These are phyloP conservation scores for Cercophora sp. DNA, from an alignment of 495 filamentous ascomycete genomes.

Conservation along the genomic window DNA sequence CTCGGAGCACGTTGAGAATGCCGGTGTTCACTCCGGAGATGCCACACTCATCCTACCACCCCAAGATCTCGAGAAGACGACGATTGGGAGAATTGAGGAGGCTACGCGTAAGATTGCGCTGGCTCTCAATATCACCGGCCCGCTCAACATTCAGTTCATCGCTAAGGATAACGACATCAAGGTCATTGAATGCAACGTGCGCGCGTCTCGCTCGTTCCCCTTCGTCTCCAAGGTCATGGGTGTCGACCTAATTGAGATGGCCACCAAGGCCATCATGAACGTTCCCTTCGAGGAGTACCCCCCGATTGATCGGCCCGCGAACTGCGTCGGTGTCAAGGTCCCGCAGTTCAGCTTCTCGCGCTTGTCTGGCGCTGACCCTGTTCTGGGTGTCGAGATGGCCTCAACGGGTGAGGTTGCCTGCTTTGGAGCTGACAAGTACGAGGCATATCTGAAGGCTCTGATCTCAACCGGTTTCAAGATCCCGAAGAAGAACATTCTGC, in stretches of 20 bases:
- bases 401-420: conserved; percentile 97
- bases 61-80: conserved; percentile 87
- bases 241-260: conserved; percentile 96
- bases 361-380: conserved; percentile 91
- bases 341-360: conserved; percentile 98
- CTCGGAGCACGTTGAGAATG: conserved; percentile 93
- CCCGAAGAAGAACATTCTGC: conserved; percentile 92
- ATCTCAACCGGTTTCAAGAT: conserved; percentile 94
- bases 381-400: conserved; percentile 97
- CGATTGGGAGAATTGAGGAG: conserved; percentile 85
- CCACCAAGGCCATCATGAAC: conserved; percentile 93
- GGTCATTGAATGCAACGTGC: conserved; percentile 98
- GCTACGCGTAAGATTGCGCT: conserved; percentile 93
- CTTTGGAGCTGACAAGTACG: conserved; percentile 92
- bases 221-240: conserved; percentile 99
- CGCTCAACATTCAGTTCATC: conserved; percentile 99
- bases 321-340: conserved; percentile 95
- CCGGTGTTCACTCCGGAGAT: conserved; percentile 95
- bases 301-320: conserved; percentile 62
- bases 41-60: conserved; percentile 90
- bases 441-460: conserved; percentile 93
- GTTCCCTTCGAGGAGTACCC: conserved; percentile 80
- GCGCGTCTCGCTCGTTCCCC: conserved; percentile 93
- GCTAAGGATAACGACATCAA: conserved; percentile 99
- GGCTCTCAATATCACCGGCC: conserved; percentile 92